Conservation (phyloP, 163 green algal species). For the Prototheca wickerhamii region DNA sequence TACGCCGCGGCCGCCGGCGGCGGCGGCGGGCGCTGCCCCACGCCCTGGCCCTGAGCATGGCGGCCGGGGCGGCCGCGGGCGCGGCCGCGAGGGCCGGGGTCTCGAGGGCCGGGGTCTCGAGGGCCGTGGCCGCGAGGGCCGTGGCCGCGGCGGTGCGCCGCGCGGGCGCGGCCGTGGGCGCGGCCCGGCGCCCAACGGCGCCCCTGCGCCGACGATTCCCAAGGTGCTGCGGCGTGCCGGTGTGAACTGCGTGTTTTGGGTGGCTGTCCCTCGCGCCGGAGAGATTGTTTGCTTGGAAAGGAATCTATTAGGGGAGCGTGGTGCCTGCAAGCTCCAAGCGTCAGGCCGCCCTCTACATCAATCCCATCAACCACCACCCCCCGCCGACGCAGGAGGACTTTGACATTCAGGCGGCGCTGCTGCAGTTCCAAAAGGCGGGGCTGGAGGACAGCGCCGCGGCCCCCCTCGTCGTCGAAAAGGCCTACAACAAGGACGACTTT, state of each 20-base stretch:
- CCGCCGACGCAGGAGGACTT: slow-evolving; percentile 48
- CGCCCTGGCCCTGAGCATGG: slow-evolving; percentile 1
- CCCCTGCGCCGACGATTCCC: no score
- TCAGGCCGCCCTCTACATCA: background rate
- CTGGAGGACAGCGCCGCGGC: slow-evolving; percentile 9
- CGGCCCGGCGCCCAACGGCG: no score
- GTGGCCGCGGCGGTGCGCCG: background rate
- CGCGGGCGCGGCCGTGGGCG: no score
- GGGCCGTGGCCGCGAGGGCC: slow-evolving; percentile 2
- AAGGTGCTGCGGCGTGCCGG: no score
- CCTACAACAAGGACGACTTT: slow-evolving; percentile 91
- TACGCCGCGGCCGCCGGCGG: background rate
- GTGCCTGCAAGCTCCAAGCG: no score
- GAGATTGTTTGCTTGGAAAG: no score
- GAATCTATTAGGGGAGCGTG: no score
- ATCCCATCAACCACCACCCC: background rate
- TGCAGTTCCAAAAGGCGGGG: slow-evolving; percentile 58
- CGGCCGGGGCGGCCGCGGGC: slow-evolving; percentile 4
- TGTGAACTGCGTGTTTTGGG: no score
- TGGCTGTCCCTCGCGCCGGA: no score
- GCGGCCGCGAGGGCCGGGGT: slow-evolving; percentile 2
- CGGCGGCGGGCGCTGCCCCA: slow-evolving; percentile 3
- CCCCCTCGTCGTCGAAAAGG: slow-evolving; percentile 3
- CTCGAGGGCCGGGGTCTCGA: slow-evolving; percentile 4
- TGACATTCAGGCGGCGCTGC: slow-evolving; percentile 54